These are phyloP conservation scores for Capronia coronata DNA, from an alignment of 2,329 filamentous ascomycete genomes.

Conservation along the genomic window DNA sequence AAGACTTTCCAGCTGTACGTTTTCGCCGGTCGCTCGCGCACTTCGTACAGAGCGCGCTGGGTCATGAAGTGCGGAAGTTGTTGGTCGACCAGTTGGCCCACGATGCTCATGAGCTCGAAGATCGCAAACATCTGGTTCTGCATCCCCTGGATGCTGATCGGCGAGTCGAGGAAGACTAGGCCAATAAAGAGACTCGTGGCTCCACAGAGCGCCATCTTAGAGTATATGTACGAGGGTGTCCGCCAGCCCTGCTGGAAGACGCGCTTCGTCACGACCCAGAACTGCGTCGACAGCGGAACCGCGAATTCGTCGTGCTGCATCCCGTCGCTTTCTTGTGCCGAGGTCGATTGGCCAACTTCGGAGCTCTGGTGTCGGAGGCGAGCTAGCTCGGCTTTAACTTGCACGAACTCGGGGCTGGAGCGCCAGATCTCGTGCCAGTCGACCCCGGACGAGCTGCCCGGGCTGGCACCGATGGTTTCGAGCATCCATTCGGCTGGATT, in stretches of 20 bases:
- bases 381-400: slow-evolving; percentile 48
- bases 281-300: slow-evolving; percentile 62
- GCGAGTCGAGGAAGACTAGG: slow-evolving; percentile 69
- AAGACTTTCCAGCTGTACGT: slow-evolving; percentile 70
- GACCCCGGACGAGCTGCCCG: slow-evolving; percentile 53
- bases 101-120: slow-evolving; percentile 76
- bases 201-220: slow-evolving; percentile 65
- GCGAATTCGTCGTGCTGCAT: too few relatives aligned
- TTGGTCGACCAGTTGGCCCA: slow-evolving; percentile 51
- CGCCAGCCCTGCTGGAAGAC: slow-evolving; percentile 91
- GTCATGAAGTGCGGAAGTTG: slow-evolving; percentile 53
- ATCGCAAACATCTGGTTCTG: slow-evolving; percentile 88
- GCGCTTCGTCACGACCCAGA: slow-evolving; percentile 60
- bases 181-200: slow-evolving; percentile 77
- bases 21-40: slow-evolving; percentile 57
- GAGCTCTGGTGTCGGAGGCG: not conserved
- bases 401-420: slow-evolving; percentile 50
- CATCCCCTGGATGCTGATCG: slow-evolving; percentile 68
- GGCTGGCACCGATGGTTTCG: slow-evolving; percentile 45
- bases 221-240: slow-evolving; percentile 75
- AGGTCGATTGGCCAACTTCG: not conserved
- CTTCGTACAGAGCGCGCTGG: slow-evolving; percentile 54
- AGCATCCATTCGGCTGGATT: slow-evolving; percentile 63
- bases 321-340: too few relatives aligned
- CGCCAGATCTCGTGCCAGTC: slow-evolving; percentile 61